A percentile compares a stretch with the other conserved stretches of the same genome.
phyloP scores from a whole-genome alignment of 176 grass and related monocot genomes.

The Rhynchospora pubera region DNA sequence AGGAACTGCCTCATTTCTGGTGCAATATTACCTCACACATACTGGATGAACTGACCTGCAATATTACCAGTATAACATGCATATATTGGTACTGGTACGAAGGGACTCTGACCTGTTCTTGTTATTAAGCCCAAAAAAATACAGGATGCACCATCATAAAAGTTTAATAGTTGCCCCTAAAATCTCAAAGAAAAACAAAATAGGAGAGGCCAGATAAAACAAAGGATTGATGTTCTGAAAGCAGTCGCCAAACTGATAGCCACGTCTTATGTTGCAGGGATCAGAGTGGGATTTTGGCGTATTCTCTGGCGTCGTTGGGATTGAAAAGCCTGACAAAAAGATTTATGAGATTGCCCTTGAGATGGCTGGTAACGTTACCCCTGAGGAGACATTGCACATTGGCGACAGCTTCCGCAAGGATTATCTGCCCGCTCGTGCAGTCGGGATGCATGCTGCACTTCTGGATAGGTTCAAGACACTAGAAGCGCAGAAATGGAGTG shows the following conservation, averaged over 20 bases:
- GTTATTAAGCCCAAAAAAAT: neutral
- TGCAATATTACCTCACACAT: neutral
- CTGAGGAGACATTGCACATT: slow-evolving; percentile 62
- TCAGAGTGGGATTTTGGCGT: slow-evolving; percentile 55
- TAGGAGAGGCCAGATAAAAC: neutral
- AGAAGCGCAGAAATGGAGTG: slow-evolving; percentile 62
- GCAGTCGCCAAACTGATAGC: neutral
- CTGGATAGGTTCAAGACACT: slow-evolving; percentile 78
- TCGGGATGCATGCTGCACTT: slow-evolving; percentile 68
- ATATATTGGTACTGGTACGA: neutral
- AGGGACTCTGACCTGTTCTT: neutral
- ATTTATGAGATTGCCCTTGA: slow-evolving; percentile 82
- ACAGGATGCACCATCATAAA: neutral
- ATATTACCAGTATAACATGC: neutral
- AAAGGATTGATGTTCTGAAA: neutral
- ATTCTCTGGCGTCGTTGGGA: slow-evolving; percentile 48
- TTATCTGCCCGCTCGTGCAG: slow-evolving; percentile 47
- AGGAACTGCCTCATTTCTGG: neutral
- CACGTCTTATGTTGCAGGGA: slow-evolving; percentile 12
- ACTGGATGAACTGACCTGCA: neutral
- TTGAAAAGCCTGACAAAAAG: slow-evolving; percentile 79
- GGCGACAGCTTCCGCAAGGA: slow-evolving; percentile 92
- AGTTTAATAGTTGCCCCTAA: neutral
- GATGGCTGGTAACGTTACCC: slow-evolving; percentile 58
- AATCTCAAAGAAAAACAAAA: neutral